phyloP scores from a whole-genome alignment of 805 yeast species.

The Yamadazyma laniorum region DNA sequence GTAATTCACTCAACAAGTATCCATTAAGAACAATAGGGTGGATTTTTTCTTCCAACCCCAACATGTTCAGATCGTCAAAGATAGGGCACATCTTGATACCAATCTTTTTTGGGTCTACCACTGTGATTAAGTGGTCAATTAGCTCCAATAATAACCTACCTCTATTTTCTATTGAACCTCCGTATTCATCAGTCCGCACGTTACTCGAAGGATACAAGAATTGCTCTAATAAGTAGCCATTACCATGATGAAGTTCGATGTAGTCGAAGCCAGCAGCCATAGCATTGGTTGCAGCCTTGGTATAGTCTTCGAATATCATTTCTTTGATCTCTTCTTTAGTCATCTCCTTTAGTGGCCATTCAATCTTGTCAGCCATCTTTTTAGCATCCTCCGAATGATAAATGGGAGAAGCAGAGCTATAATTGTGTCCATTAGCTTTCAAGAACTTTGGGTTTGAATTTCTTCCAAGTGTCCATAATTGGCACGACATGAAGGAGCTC shows the following conservation, averaged over 20 bases:
- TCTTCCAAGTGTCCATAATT: constrained; percentile 56
- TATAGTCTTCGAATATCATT: constrained; percentile 20
- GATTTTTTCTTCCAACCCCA: constrained; percentile 12
- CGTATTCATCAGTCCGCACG: constrained; percentile 32
- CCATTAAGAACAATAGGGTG: constrained; percentile 27
- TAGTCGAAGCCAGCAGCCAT: constrained; percentile 38
- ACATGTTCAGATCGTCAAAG: constrained; percentile 14
- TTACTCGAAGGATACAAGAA: constrained; percentile 35
- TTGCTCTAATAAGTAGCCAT: constrained; percentile 40
- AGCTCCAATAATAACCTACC: constrained; percentile 31
- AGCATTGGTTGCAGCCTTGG: constrained; percentile 29
- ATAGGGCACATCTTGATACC: constrained; percentile 38
- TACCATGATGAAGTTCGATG: constrained; percentile 41
- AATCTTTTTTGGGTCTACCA: constrained; percentile 32
- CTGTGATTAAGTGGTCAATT: constrained; percentile 32
- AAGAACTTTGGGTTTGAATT: constrained; percentile 27
- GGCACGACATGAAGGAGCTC: constrained; percentile 43
- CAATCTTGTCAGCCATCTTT: constrained; percentile 6
- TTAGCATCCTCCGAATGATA: background rate
- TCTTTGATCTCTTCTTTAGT: constrained; percentile 23
- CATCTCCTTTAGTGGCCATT: constrained; percentile 12
- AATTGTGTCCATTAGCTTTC: constrained; percentile 21
- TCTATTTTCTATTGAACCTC: constrained; percentile 39
- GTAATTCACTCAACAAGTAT: constrained; percentile 31
- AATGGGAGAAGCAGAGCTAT: constrained; percentile 9